phyloP scores from a whole-genome alignment of 352 stramenopile species.

The Globisporangium spinosum region DNA sequence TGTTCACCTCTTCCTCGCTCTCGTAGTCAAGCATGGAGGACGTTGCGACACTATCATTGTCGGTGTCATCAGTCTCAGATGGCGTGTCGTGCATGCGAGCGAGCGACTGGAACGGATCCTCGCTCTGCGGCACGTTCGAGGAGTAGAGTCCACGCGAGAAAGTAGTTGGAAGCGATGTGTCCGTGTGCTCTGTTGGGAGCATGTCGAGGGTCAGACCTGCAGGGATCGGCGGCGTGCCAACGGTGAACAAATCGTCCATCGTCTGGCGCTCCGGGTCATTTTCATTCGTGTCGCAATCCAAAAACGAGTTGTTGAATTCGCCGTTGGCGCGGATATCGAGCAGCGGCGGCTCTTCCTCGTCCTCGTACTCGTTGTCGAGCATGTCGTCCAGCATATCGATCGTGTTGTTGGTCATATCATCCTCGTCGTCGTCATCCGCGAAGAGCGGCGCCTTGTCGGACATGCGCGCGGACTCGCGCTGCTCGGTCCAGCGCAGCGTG shows the following conservation, averaged over 20 bases:
- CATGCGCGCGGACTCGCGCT: slow-evolving; percentile 13
- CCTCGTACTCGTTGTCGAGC: slow-evolving; percentile 18
- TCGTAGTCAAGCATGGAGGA: slow-evolving; percentile 32
- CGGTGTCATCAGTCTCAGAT: slow-evolving; percentile 25
- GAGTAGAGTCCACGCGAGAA: slow-evolving; percentile 6
- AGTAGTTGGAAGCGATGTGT: slow-evolving; percentile 34
- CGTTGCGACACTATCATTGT: slow-evolving; percentile 27
- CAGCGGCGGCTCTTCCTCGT: slow-evolving; percentile 22
- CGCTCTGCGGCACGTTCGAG: neutral
- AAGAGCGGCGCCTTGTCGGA: slow-evolving; percentile 2
- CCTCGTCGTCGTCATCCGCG: slow-evolving; percentile 3
- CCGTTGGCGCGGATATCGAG: slow-evolving; percentile 21
- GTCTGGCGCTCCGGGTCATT: slow-evolving; percentile 41
- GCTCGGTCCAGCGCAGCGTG: slow-evolving; percentile 34
- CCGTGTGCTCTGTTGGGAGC: slow-evolving; percentile 37
- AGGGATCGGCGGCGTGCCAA: slow-evolving; percentile 46
- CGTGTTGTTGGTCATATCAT: slow-evolving; percentile 4
- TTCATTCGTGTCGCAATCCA: slow-evolving; percentile 48
- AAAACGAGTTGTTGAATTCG: slow-evolving; percentile 41
- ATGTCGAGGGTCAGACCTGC: slow-evolving; percentile 45
- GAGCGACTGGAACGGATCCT: slow-evolving; percentile 7
- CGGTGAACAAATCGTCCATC: slow-evolving; percentile 41
- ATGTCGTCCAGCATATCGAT: slow-evolving; percentile 16
- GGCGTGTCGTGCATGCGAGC: slow-evolving; percentile 22
- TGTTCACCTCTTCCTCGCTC: slow-evolving; percentile 33